Evolutionary conservation across 1,284 basidiomycete species (phyloP).

Genomic region (Tylopilus sp.): DNA sequence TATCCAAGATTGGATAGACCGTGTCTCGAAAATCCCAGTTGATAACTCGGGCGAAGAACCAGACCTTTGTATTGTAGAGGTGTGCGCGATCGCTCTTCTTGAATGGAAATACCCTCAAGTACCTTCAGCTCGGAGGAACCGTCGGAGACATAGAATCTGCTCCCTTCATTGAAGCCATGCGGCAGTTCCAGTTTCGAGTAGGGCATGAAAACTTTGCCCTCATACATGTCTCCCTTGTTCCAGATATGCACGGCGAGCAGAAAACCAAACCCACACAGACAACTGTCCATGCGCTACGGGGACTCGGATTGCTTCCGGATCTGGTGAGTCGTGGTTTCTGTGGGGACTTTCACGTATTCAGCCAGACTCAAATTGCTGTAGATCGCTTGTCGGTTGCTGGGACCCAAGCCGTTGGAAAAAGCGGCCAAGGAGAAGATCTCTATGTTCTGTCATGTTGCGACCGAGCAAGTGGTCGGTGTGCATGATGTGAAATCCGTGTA

Average conservation of each 20-base stretch:
- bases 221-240: conserved; percentile 97
- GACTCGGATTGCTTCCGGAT: conserved; percentile 91
- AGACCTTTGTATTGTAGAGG: conserved; percentile 97
- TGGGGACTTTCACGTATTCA: neutral
- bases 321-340: conserved; percentile 54
- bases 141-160: conserved; percentile 96
- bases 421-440: conserved; percentile 94
- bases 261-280: conserved; percentile 99
- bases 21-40: conserved; percentile 90
- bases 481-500: conserved; percentile 98
- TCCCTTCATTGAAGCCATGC: conserved; percentile 98
- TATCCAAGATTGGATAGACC: conserved; percentile 98
- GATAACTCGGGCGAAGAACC: conserved; percentile 93
- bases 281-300: conserved; percentile 91
- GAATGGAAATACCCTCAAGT: conserved; percentile 4
- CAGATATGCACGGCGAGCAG: conserved; percentile 97
- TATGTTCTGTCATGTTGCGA: conserved; percentile 98
- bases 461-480: conserved; percentile 93
- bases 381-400: conserved; percentile 89
- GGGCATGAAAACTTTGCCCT: conserved; percentile 97
- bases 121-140: conserved; percentile 82
- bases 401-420: conserved; percentile 70
- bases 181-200: conserved; percentile 99
- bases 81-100: conserved; percentile 27
- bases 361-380: conserved; percentile 28